A percentile compares a stretch with the other conserved stretches of the same genome.
These are phyloP conservation scores for Acanthamoeba divionensis DNA, from an alignment of 208 protist species.

Conservation along the genomic window DNA sequence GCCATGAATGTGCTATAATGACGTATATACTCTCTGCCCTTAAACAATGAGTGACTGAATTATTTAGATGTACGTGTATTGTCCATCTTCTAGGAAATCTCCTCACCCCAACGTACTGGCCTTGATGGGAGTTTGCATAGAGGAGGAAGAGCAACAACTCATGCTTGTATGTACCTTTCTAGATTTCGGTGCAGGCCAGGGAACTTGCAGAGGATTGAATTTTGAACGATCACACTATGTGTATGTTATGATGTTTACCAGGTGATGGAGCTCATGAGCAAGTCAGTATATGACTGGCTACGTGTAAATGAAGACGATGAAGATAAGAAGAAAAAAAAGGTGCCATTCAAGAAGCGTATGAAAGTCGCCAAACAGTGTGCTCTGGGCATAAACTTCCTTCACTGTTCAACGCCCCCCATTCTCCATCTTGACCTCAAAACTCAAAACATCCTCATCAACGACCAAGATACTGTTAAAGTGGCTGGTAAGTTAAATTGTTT, in stretches of 20 bases:
- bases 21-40: neutral
- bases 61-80: neutral
- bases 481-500: neutral
- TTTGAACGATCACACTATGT: neutral
- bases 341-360: constrained; percentile 31
- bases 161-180: neutral
- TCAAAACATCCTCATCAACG: constrained; percentile 48
- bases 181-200: neutral
- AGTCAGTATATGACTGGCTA: constrained; percentile 31
- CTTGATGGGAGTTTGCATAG: constrained; percentile 23
- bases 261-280: constrained; percentile 9
- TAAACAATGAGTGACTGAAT: neutral
- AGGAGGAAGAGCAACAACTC: neutral
- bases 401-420: constrained; percentile 51
- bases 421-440: constrained; percentile 64
- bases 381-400: constrained; percentile 52
- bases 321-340: neutral
- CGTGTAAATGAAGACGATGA: too few relatives aligned
- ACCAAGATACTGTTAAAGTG: neutral
- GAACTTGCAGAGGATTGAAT: neutral
- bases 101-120: constrained; percentile 13
- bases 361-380: neutral
- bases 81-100: neutral
- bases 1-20: constrained; percentile 32
- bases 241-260: neutral